Evolutionary conservation across 2,329 filamentous ascomycete species (phyloP).

Genomic region (Penicillium sp.): DNA sequence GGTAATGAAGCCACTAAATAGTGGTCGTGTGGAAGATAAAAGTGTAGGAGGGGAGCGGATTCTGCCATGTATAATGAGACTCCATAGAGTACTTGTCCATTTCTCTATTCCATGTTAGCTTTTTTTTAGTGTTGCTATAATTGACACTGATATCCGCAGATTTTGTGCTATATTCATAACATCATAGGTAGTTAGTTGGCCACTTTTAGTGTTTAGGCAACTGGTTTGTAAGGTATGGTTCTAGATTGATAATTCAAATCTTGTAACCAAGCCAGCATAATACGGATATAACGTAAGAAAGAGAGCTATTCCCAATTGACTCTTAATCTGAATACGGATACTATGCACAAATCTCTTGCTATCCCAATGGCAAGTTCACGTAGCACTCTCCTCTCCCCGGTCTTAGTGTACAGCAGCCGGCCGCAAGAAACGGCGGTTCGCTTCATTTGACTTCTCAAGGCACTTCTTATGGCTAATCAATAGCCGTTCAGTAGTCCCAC

Average conservation of each 20-base stretch:
- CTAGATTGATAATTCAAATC: neutral
- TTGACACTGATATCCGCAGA: constrained; percentile 1
- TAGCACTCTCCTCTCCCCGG: constrained; percentile 24
- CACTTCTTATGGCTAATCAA: constrained; percentile 7
- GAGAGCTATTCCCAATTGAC: constrained; percentile 32
- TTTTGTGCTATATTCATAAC: neutral
- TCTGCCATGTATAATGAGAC: constrained; percentile 25
- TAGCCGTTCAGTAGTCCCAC: constrained; percentile 49
- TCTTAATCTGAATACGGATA: constrained; percentile 31
- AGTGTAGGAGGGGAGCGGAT: constrained; percentile 5
- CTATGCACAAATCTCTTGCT: constrained; percentile 37
- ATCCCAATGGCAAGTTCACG: constrained; percentile 24
- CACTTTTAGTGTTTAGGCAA: neutral
- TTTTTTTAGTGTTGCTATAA: constrained; percentile 7
- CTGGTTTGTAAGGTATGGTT: neutral
- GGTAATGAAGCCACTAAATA: constrained; percentile 48
- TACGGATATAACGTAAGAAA: constrained; percentile 19
- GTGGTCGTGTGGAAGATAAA: constrained; percentile 9
- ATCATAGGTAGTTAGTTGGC: neutral
- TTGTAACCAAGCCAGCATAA: neutral
- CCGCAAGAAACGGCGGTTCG: constrained; percentile 16
- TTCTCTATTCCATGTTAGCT: constrained; percentile 4
- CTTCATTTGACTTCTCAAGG: constrained; percentile 19
- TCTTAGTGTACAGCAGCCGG: constrained; percentile 35
- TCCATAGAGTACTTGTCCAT: constrained; percentile 14